Evolutionary conservation across 495 filamentous ascomycete species (phyloP).

Genomic region (Parachaetomium inaequale): DNA sequence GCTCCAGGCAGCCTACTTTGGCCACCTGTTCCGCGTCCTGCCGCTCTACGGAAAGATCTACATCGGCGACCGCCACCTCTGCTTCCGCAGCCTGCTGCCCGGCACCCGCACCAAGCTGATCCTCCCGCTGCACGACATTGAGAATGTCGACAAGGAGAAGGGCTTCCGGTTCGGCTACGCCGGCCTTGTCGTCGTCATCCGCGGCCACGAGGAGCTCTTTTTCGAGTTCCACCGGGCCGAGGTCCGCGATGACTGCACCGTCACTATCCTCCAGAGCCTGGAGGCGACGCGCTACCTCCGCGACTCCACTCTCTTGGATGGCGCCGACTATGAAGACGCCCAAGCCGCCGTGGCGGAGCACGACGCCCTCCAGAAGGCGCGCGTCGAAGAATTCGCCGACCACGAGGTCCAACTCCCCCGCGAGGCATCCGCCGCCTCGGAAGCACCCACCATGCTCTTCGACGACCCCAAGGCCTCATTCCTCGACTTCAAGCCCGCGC

Average conservation of each 20-base stretch:
- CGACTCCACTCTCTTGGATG: conserved; percentile 65
- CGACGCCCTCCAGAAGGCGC: conserved; percentile 74
- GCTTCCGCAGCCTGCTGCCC: conserved; percentile 86
- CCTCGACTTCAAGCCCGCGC: conserved; percentile 86
- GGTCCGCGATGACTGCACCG: conserved; percentile 79
- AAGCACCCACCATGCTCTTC: conserved; percentile 73
- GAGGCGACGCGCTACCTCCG: conserved; percentile 68
- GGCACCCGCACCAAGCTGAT: conserved; percentile 93
- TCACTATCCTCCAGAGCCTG: conserved; percentile 72
- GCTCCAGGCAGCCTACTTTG: conserved; percentile 89
- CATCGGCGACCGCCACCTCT: conserved; percentile 83
- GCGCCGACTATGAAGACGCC: conserved; percentile 65
- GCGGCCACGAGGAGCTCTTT: conserved; percentile 93
- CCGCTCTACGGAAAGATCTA: conserved; percentile 98
- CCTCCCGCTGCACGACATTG: conserved; percentile 84
- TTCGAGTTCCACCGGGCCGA: conserved; percentile 84
- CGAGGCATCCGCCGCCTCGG: conserved; percentile 47
- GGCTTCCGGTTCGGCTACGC: conserved; percentile 91
- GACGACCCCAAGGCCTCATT: conserved; percentile 91
- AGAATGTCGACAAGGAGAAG: conserved; percentile 93
- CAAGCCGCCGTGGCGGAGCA: conserved; percentile 81
- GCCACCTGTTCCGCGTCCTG: conserved; percentile 78
- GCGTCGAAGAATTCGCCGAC: conserved; percentile 56
- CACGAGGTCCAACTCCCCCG: conserved; percentile 58
- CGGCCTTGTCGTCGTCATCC: conserved; percentile 85